Evolutionary conservation across 192 early-diverging fungal genomes (phyloP).

Genomic region (Gryganskiella cystojenkinii): DNA sequence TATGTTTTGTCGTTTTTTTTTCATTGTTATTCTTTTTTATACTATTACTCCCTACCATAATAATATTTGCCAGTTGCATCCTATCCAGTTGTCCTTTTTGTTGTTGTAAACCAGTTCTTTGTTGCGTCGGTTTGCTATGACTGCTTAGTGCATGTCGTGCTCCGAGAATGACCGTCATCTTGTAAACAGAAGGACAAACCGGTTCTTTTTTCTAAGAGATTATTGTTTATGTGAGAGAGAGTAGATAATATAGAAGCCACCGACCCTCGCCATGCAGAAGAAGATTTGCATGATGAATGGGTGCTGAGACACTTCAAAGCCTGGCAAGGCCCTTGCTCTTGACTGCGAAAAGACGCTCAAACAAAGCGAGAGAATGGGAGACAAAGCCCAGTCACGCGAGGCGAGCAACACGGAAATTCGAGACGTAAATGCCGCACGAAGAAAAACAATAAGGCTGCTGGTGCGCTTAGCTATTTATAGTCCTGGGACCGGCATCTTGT

Average conservation of each 20-base stretch:
- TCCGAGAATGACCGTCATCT: too few relatives aligned
- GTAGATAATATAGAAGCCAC: constrained; percentile 43
- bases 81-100: neutral
- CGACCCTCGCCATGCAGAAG: constrained; percentile 32
- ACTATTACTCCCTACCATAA: constrained; percentile 5
- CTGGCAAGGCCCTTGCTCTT: constrained; percentile 53
- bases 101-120: too few relatives aligned
- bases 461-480: too few relatives aligned
- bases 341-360: constrained; percentile 53
- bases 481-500: too few relatives aligned
- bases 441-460: constrained; percentile 21
- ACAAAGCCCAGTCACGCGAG: constrained; percentile 56
- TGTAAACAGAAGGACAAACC: too few relatives aligned
- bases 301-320: constrained; percentile 52
- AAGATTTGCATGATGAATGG: constrained; percentile 29
- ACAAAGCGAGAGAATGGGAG: constrained; percentile 57
- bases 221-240: neutral
- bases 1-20: constrained; percentile 4
- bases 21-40: constrained; percentile 13
- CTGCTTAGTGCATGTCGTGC: too few relatives aligned
- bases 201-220: too few relatives aligned
- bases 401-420: constrained; percentile 54
- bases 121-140: too few relatives aligned
- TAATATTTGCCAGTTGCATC: neutral
- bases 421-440: constrained; percentile 57